Evolutionary conservation across 1,284 basidiomycete genomes (phyloP).

Genomic region (Austroboletus novae-zelandiae): DNA sequence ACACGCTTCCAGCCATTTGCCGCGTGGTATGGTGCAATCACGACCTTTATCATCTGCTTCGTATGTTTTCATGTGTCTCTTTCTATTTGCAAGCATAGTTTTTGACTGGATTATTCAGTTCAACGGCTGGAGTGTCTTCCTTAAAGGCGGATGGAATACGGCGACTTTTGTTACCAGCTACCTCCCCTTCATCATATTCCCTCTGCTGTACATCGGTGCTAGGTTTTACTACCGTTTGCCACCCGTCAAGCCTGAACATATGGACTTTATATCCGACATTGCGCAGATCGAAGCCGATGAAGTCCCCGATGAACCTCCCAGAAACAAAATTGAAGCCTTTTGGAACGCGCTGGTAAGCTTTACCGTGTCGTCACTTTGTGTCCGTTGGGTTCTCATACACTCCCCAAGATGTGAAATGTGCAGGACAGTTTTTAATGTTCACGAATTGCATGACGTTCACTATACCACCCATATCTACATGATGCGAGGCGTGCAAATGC

Average conservation of each 20-base stretch:
- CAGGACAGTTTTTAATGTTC: not conserved
- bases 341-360: constrained; percentile 70
- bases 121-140: constrained; percentile 75
- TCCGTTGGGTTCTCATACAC: constrained; percentile 1
- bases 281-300: constrained; percentile 72
- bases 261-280: constrained; percentile 77
- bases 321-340: constrained; percentile 62
- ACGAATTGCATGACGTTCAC: not conserved
- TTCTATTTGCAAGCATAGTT: not conserved
- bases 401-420: constrained; percentile 24
- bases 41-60: constrained; percentile 62
- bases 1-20: constrained; percentile 65
- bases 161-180: constrained; percentile 77
- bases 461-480: constrained; percentile 3
- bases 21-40: constrained; percentile 62
- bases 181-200: constrained; percentile 75
- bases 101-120: constrained; percentile 43
- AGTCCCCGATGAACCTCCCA: constrained; percentile 71
- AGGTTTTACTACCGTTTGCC: constrained; percentile 51
- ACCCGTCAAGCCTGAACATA: constrained; percentile 52
- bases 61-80: constrained; percentile 43
- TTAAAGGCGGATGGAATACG: constrained; percentile 58
- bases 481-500: not conserved
- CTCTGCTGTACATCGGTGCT: constrained; percentile 65
- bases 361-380: not conserved